Evolutionary conservation across 805 yeast species (phyloP), one percentile per base, ranked within the genome.

Genomic region (Lachancea lanzarotensis): DNA sequence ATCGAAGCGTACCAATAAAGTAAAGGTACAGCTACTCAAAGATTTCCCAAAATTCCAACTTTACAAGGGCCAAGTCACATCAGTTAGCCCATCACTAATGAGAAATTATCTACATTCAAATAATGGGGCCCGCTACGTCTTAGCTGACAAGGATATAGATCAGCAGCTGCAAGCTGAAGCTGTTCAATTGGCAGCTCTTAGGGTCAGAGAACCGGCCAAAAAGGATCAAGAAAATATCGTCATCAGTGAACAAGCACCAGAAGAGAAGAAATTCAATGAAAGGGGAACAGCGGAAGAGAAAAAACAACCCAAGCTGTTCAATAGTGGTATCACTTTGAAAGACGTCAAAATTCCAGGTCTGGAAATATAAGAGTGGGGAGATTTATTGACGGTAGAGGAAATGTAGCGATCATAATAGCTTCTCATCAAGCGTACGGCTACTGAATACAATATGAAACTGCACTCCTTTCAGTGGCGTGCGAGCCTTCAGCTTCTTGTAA

Each of bases 21-120:
- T 86, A 41, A 69, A 74, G 31, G 89, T 89, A 12, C 96, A 89
- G 68, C 69, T 88, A n/a, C 70, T 86, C 48, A 74, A 71, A 55
- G 85, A 85, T 56, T 74, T 78, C 57, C 76, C 79, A 26, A 74
- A 73, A 12, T 65, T 82, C 45, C 95, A 95, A 17, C 67, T 67
- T 12, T 45, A 29, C 18, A 69, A 67, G 48, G 96, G 96, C 30
- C 83, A 89, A 67, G 73, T 89, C 36, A 72, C 83, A 25, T 69
- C 75, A 30, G 96, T 89, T 16, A 74, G 78, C 50, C 89, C 95
- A 26, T 84, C 88, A 18, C 71, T 77, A 50, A 89, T 89, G 96
- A 78, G 91, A 59, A 86, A 85, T 66, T 76, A 68, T 54, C 73
- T 89, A 45, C 87, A 87, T 55, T 76, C 78, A 35, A 56, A 70